phyloP scores from a whole-genome alignment of 768 basidiomycete genomes.

The Trametes cinnabarina region DNA sequence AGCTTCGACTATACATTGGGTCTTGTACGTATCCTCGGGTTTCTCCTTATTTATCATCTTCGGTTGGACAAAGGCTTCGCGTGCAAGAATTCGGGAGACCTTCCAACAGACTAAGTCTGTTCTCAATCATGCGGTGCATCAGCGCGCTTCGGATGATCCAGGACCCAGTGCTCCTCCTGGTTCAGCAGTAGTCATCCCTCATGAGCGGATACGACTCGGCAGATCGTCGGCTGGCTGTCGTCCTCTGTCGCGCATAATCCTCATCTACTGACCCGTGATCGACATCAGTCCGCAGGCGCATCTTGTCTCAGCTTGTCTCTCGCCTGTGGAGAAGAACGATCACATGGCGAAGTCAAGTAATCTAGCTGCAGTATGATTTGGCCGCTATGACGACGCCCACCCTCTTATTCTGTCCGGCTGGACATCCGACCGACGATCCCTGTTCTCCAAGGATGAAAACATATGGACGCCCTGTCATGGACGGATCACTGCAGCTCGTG shows the following conservation, averaged over 20 bases:
- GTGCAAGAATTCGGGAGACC: neutral
- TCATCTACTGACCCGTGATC: neutral
- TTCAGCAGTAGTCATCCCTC: neutral
- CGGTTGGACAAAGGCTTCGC: neutral
- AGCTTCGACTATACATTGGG: constrained; percentile 8
- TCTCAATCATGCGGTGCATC: constrained; percentile 3
- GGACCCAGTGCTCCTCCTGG: neutral
- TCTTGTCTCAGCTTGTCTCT: neutral
- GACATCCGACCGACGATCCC: too few relatives aligned
- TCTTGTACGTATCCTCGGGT: constrained; percentile 5
- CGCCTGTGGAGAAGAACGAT: neutral
- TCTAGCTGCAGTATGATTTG: too few relatives aligned
- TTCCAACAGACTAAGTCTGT: neutral
- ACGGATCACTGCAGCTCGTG: too few relatives aligned
- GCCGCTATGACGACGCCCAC: neutral
- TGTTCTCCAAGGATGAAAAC: too few relatives aligned
- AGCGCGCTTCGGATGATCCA: neutral
- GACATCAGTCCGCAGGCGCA: neutral
- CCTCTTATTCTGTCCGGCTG: too few relatives aligned
- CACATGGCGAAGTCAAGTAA: neutral
- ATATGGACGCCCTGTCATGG: too few relatives aligned
- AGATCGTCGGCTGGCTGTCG: constrained; percentile 6
- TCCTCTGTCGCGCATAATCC: neutral
- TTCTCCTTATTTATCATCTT: constrained; percentile 19
- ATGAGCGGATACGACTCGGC: constrained; percentile 7